A percentile compares a stretch with the other conserved stretches of the same genome.
phyloP scores from a whole-genome alignment of 306 rosid genomes.

The Psophocarpus tetragonolobus region DNA sequence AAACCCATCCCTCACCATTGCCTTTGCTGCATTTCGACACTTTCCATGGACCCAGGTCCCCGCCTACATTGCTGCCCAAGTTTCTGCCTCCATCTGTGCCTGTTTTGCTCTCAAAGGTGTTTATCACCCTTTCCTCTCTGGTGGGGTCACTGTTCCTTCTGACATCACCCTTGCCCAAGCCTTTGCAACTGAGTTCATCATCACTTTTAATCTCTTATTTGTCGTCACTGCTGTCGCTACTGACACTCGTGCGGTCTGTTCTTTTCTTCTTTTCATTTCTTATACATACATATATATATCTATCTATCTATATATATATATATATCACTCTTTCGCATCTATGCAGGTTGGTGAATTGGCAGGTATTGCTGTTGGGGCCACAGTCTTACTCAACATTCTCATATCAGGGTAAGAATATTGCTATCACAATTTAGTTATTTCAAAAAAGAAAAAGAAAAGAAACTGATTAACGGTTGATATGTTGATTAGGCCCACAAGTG shows the following conservation, averaged over 20 bases:
- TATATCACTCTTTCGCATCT: too few species aligned
- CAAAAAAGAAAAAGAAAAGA: not conserved
- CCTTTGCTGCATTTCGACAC: conserved; percentile 81
- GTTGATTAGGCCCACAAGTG: conserved; percentile 65
- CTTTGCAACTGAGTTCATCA: conserved; percentile 79
- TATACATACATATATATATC: too few species aligned
- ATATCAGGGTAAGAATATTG: conserved; percentile 70
- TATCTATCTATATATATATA: too few species aligned
- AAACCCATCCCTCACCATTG: conserved; percentile 86
- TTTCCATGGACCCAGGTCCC: conserved; percentile 96
- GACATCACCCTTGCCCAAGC: conserved; percentile 56
- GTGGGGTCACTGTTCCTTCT: conserved; percentile 85
- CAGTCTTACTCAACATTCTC: conserved; percentile 85
- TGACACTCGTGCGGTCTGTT: conserved; percentile 77
- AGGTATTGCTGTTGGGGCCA: conserved; percentile 90
- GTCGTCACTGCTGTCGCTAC: conserved; percentile 96
- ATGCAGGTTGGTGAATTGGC: conserved; percentile 86
- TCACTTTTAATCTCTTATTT: conserved; percentile 83
- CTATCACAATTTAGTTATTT: too few species aligned
- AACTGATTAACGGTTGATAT: not conserved
- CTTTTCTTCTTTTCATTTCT: too few species aligned
- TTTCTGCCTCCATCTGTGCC: conserved; percentile 81
- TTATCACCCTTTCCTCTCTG: conserved; percentile 71
- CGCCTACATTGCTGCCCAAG: conserved; percentile 76
- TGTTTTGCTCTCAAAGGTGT: conserved; percentile 73